Conservation (phyloP, 1,284 basidiomycete species). For the Cryptococcus sp. region DNA sequence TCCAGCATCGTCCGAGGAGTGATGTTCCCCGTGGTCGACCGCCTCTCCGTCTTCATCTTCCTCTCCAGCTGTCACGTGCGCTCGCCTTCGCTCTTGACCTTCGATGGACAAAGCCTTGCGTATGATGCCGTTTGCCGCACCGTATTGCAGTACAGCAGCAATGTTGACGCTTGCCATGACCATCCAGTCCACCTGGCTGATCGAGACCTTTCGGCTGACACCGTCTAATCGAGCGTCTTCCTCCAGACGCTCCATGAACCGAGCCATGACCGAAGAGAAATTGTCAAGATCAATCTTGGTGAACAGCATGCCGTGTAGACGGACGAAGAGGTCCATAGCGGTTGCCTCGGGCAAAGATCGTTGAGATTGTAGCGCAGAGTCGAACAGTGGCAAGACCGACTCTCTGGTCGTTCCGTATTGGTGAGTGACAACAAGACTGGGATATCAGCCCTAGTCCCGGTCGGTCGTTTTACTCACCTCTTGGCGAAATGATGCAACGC, state of each 20-base stretch:
- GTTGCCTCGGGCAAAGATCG: constrained; percentile 70
- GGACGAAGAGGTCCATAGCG: constrained; percentile 76
- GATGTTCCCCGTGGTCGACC: constrained; percentile 16
- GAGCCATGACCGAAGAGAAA: constrained; percentile 70
- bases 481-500: constrained; percentile 93
- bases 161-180: constrained; percentile 90
- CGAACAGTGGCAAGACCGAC: constrained; percentile 79
- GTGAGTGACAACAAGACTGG: constrained; percentile 82
- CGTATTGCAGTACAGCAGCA: constrained; percentile 78
- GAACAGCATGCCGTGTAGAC: constrained; percentile 92
- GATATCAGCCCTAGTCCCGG: constrained; percentile 1
- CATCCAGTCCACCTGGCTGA: constrained; percentile 83
- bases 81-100: constrained; percentile 31
- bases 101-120: constrained; percentile 51
- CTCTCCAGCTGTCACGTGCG: constrained; percentile 54
- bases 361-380: constrained; percentile 59
- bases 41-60: constrained; percentile 44
- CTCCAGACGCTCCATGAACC: constrained; percentile 74
- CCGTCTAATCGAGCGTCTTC: constrained; percentile 59
- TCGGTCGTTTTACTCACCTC: constrained; percentile 55
- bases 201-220: constrained; percentile 43
- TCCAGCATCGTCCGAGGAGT: constrained; percentile 5
- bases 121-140: constrained; percentile 66
- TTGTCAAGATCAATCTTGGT: constrained; percentile 90
- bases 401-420: constrained; percentile 82